phyloP scores from a whole-genome alignment of 352 stramenopile genomes.

The Pythium phragmitis region DNA sequence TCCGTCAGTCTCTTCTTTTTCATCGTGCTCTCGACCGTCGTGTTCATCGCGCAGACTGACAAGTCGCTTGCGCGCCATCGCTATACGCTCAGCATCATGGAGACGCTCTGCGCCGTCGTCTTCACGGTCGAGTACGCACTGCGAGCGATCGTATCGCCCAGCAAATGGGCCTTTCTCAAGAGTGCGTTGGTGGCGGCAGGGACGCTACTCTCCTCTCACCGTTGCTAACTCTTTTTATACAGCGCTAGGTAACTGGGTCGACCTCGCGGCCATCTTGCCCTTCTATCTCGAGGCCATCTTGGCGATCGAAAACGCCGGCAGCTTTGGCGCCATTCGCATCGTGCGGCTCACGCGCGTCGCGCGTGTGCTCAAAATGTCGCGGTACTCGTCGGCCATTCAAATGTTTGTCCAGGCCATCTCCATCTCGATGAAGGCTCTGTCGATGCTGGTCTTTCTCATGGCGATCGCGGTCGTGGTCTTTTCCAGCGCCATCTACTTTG shows the following conservation, averaged over 20 bases:
- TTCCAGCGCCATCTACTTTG: constrained; percentile 83
- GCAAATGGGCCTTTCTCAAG: constrained; percentile 45
- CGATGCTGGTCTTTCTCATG: constrained; percentile 88
- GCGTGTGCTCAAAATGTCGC: constrained; percentile 86
- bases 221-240: background rate
- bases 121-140: constrained; percentile 66
- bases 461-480: constrained; percentile 84
- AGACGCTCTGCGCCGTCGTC: constrained; percentile 48
- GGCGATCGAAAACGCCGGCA: constrained; percentile 58
- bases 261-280: constrained; percentile 80
- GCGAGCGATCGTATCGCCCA: constrained; percentile 50
- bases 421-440: constrained; percentile 77
- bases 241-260: constrained; percentile 82
- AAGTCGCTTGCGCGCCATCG: constrained; percentile 37
- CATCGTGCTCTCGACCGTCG: constrained; percentile 59
- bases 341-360: constrained; percentile 81
- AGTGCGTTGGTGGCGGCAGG: constrained; percentile 11
- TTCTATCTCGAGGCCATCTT: constrained; percentile 81
- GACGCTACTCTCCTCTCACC: background rate
- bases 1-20: constrained; percentile 62
- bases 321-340: constrained; percentile 77
- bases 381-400: constrained; percentile 84
- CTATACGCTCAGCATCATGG: constrained; percentile 35
- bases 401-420: constrained; percentile 76
- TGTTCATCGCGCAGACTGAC: constrained; percentile 74